A percentile compares a stretch with the other conserved stretches of the same genome.
phyloP scores from a whole-genome alignment of 2,329 filamentous ascomycete genomes.

The Diaporthe ilicicola region DNA sequence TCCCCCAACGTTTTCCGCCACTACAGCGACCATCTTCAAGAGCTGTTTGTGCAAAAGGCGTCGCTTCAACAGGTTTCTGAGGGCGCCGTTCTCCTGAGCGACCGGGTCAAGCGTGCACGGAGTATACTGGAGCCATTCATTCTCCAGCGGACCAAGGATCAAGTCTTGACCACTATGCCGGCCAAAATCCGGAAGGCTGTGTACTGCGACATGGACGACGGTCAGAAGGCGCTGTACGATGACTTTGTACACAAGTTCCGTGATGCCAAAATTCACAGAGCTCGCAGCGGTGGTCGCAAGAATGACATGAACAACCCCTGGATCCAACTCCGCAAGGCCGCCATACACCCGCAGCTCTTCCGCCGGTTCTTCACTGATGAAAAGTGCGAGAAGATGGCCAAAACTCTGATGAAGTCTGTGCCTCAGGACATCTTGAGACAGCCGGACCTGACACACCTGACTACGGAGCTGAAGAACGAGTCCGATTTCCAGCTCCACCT shows the following conservation, averaged over 20 bases:
- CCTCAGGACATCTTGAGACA: slow-evolving; percentile 62
- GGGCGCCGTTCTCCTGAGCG: slow-evolving; percentile 83
- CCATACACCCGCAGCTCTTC: slow-evolving; percentile 90
- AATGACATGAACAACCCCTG: slow-evolving; percentile 75
- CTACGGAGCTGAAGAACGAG: slow-evolving; percentile 63
- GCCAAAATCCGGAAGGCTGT: slow-evolving; percentile 80
- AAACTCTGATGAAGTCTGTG: slow-evolving; percentile 77
- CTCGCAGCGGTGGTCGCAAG: slow-evolving; percentile 62
- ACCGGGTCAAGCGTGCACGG: slow-evolving; percentile 85
- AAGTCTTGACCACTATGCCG: slow-evolving; percentile 87
- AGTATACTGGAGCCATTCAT: slow-evolving; percentile 97
- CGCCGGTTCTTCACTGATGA: slow-evolving; percentile 80
- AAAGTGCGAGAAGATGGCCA: slow-evolving; percentile 79
- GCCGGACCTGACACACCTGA: slow-evolving; percentile 60
- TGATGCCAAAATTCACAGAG: slow-evolving; percentile 66
- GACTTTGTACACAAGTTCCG: slow-evolving; percentile 70
- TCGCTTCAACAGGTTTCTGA: slow-evolving; percentile 82
- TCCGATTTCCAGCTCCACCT: slow-evolving; percentile 73
- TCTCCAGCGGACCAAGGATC: slow-evolving; percentile 89
- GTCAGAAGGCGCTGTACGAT: slow-evolving; percentile 79
- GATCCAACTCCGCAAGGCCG: slow-evolving; percentile 91
- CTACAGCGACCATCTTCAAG: slow-evolving; percentile 80
- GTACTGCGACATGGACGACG: slow-evolving; percentile 79
- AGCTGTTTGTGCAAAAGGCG: slow-evolving; percentile 91
- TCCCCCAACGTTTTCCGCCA: slow-evolving; percentile 84